These are phyloP conservation scores for Metschnikowia anglica DNA, from an alignment of 805 yeast species.

Conservation along the genomic window DNA sequence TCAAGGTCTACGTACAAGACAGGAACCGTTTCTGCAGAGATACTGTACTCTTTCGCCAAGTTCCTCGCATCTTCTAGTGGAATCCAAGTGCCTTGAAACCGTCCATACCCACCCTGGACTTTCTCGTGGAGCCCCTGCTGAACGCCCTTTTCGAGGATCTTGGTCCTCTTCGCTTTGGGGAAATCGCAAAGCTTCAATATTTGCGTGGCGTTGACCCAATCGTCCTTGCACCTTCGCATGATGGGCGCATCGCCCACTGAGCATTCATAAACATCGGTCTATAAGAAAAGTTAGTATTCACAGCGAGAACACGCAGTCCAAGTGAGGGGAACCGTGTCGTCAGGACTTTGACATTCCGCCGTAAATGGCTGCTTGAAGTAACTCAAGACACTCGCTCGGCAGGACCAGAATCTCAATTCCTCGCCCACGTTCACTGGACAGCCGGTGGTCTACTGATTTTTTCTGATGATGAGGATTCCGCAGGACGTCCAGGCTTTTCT, in stretches of 20 bases:
- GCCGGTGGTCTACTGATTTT: too few species aligned
- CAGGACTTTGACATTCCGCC: too few species aligned
- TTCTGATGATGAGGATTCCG: too few species aligned
- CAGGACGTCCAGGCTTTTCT: too few species aligned
- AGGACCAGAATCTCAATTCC: too few species aligned
- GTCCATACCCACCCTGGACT: conserved; percentile 96
- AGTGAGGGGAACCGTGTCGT: too few species aligned
- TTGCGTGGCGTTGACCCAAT: conserved; percentile 98
- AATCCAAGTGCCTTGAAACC: conserved; percentile 97
- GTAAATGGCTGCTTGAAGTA: too few species aligned
- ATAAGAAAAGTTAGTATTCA: not conserved
- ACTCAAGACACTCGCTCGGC: too few species aligned
- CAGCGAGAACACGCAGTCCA: too few species aligned
- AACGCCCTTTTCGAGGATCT: conserved; percentile 90
- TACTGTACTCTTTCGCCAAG: conserved; percentile 41
- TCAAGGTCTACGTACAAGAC: conserved; percentile 38
- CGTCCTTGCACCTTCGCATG: conserved; percentile 87
- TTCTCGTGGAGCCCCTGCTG: conserved; percentile 87
- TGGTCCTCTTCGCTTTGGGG: conserved; percentile 91
- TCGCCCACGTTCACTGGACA: too few species aligned
- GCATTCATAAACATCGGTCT: conserved; percentile 71
- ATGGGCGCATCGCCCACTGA: conserved; percentile 66
- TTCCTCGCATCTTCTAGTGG: conserved; percentile 70
- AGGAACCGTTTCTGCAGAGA: conserved; percentile 41
- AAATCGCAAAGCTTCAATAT: conserved; percentile 89